These are phyloP conservation scores for Boletus patriciae DNA, from an alignment of 768 basidiomycete species.

Conservation along the genomic window DNA sequence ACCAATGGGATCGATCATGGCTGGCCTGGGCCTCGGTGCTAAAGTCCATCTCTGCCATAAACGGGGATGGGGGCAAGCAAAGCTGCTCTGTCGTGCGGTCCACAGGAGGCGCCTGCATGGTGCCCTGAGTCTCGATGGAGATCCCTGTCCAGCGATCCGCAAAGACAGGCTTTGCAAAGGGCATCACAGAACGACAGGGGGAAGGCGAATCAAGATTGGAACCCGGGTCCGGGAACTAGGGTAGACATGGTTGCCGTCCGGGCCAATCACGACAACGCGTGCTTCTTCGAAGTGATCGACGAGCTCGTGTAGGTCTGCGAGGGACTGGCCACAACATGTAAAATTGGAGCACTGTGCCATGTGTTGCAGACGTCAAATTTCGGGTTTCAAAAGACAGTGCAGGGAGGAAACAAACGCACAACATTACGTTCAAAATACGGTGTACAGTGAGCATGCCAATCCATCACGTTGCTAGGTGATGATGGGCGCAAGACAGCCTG, in stretches of 20 bases:
- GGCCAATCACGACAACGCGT: constrained; percentile 36
- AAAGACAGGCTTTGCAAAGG: not conserved
- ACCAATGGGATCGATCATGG: not conserved
- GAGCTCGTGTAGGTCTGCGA: constrained; percentile 49
- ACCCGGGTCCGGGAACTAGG: constrained; percentile 14
- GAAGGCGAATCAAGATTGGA: constrained; percentile 2
- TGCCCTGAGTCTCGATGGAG: not conserved
- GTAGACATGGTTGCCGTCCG: constrained; percentile 35
- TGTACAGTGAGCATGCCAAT: constrained; percentile 9
- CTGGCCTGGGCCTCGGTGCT: not conserved
- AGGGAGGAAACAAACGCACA: constrained; percentile 7
- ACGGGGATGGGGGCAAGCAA: constrained; percentile 3
- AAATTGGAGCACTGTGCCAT: constrained; percentile 42
- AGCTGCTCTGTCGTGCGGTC: not conserved
- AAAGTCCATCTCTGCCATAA: not conserved
- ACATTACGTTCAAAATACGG: constrained; percentile 22
- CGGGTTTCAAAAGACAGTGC: not conserved
- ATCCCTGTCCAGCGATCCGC: constrained; percentile 5
- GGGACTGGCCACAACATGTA: constrained; percentile 47
- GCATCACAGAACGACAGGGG: not conserved
- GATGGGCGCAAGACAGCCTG: not conserved
- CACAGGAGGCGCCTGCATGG: not conserved
- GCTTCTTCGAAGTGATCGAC: constrained; percentile 52
- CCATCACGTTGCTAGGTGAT: constrained; percentile 11
- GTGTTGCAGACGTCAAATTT: not conserved